Evolutionary conservation across 306 rosid genomes (phyloP).

Genomic region (Nissolia schottii): DNA sequence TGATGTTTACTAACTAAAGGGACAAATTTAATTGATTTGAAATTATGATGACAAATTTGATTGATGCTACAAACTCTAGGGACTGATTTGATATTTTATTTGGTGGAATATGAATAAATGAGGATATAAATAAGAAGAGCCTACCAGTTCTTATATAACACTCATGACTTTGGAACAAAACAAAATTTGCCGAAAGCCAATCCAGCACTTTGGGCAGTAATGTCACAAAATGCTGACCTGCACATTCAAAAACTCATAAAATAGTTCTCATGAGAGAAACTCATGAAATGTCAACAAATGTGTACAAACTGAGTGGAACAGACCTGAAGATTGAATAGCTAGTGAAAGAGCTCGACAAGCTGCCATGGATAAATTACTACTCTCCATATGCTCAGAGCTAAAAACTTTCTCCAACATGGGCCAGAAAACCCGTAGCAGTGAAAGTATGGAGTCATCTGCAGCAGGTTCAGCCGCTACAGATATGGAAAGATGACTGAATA

Average conservation of each 20-base stretch:
- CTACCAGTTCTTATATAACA: slow-evolving; percentile 93
- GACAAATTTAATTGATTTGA: no score
- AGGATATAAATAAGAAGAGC: slow-evolving; percentile 16
- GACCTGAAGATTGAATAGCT: slow-evolving; percentile 94
- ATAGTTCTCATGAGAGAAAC: slow-evolving; percentile 2
- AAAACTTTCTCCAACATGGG: slow-evolving; percentile 84
- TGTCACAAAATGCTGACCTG: slow-evolving; percentile 81
- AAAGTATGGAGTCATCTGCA: slow-evolving; percentile 69
- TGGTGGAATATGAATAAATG: neutral
- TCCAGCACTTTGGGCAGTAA: slow-evolving; percentile 77
- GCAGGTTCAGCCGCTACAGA: slow-evolving; percentile 50
- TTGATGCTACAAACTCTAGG: no score
- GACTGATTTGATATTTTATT: no score
- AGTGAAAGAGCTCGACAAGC: slow-evolving; percentile 93
- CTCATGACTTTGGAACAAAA: slow-evolving; percentile 81
- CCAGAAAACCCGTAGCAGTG: slow-evolving; percentile 76
- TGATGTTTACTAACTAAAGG: no score
- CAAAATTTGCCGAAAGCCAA: slow-evolving; percentile 77
- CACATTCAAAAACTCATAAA: slow-evolving; percentile 19
- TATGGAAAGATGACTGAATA: slow-evolving; percentile 71
- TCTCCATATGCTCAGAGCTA: slow-evolving; percentile 87
- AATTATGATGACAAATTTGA: no score
- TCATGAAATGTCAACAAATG: slow-evolving; percentile 1
- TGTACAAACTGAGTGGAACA: slow-evolving; percentile 7
- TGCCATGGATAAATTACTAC: slow-evolving; percentile 72